Percentiles rank a stretch among this genome's conserved stretches.
Evolutionary conservation across 345 rosid genomes (phyloP).

Genomic region (Hypericum androsaemum): DNA sequence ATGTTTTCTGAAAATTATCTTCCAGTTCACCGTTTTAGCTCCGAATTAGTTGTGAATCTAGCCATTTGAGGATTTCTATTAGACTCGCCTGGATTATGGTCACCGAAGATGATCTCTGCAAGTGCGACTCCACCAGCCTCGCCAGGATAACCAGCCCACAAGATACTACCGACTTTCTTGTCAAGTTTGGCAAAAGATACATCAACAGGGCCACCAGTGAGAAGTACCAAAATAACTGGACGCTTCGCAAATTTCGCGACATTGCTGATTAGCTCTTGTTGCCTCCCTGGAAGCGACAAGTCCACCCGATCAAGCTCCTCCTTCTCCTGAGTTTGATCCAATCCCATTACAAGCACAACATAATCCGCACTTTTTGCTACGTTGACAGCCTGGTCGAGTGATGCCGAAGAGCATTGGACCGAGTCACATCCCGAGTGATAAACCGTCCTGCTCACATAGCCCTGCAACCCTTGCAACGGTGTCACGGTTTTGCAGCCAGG

Average conservation of each 20-base stretch:
- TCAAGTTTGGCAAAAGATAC: constrained; percentile 50
- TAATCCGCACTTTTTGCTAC: constrained; percentile 47
- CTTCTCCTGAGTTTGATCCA: constrained; percentile 68
- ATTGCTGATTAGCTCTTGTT: constrained; percentile 44
- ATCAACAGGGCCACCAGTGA: constrained; percentile 85
- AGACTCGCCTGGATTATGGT: constrained; percentile 67
- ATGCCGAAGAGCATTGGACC: constrained; percentile 48
- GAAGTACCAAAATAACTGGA: constrained; percentile 58
- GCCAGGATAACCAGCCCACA: constrained; percentile 98
- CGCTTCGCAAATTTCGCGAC: constrained; percentile 60
- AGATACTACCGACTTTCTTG: constrained; percentile 50
- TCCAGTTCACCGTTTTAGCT: too few species aligned
- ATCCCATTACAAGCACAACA: constrained; percentile 76
- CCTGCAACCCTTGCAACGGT: constrained; percentile 45
- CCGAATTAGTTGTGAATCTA: too few species aligned
- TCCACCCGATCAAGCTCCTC: constrained; percentile 64
- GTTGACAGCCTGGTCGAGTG: constrained; percentile 40
- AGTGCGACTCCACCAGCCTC: constrained; percentile 76
- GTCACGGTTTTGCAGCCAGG: constrained; percentile 53
- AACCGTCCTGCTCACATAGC: constrained; percentile 32
- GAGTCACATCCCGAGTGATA: constrained; percentile 56
- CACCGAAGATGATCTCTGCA: constrained; percentile 79
- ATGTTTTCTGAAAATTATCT: too few species aligned
- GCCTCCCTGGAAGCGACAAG: constrained; percentile 66
- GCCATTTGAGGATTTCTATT: too few species aligned